These are phyloP conservation scores for Thalassiosira livingstoniorum DNA, from an alignment of 352 stramenopile species.

Conservation along the genomic window DNA sequence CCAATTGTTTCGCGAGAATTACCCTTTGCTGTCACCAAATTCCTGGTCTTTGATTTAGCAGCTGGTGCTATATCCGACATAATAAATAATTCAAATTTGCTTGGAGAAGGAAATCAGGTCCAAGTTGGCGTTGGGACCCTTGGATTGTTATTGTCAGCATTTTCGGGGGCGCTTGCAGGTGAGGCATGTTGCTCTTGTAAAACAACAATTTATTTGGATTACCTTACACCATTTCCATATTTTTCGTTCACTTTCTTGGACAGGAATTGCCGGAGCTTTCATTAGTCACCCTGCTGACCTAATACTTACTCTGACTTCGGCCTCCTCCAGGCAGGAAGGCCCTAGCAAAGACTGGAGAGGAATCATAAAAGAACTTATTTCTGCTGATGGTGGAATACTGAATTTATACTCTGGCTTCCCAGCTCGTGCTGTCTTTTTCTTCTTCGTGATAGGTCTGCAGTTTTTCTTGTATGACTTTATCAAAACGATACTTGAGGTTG, in stretches of 20 bases:
- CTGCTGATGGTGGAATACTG: slow-evolving; percentile 73
- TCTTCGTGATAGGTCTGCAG: slow-evolving; percentile 88
- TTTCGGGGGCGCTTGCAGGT: slow-evolving; percentile 83
- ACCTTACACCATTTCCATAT: neutral
- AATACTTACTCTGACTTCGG: slow-evolving; percentile 82
- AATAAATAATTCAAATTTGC: slow-evolving; percentile 69
- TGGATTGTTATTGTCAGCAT: slow-evolving; percentile 81
- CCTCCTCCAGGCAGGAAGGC: slow-evolving; percentile 49
- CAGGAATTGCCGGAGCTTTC: slow-evolving; percentile 76
- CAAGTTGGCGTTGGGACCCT: slow-evolving; percentile 79
- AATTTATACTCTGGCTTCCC: slow-evolving; percentile 86
- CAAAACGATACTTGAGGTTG: slow-evolving; percentile 86
- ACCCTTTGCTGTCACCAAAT: slow-evolving; percentile 88
- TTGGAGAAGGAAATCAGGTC: slow-evolving; percentile 69
- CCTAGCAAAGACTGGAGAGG: slow-evolving; percentile 74
- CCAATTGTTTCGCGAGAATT: slow-evolving; percentile 86
- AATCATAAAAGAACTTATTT: slow-evolving; percentile 82
- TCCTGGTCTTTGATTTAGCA: slow-evolving; percentile 87
- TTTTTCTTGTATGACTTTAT: slow-evolving; percentile 89
- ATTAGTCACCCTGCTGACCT: slow-evolving; percentile 85
- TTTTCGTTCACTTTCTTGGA: neutral
- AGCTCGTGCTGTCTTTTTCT: slow-evolving; percentile 87
- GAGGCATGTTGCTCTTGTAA: neutral
- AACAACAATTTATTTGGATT: neutral
- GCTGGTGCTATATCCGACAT: slow-evolving; percentile 71